Percentiles rank a stretch among this genome's conserved stretches.
These are phyloP conservation scores for Grammothele lineata DNA, from an alignment of 768 basidiomycete genomes.

Conservation along the genomic window DNA sequence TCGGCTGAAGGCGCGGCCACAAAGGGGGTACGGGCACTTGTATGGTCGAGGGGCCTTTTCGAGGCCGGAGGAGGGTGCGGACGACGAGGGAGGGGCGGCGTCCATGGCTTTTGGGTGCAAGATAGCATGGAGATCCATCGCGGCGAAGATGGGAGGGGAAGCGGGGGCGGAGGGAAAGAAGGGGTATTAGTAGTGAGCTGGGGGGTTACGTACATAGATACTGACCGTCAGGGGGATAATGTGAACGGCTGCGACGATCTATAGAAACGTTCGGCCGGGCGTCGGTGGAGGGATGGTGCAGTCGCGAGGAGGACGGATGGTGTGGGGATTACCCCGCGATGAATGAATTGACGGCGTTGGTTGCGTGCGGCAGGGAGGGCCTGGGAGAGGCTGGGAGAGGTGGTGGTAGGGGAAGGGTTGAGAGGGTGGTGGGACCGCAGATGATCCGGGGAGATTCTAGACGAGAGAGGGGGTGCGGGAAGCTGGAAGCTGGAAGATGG, in stretches of 20 bases:
- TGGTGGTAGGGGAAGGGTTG: slow-evolving; percentile 6
- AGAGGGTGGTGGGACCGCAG: slow-evolving; percentile 7
- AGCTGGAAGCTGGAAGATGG: no score
- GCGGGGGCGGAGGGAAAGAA: slow-evolving; percentile 10
- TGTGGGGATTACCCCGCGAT: slow-evolving; percentile 13
- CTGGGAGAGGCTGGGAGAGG: slow-evolving; percentile 7
- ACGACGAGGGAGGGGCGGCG: slow-evolving; percentile 13
- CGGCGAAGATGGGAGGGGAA: slow-evolving; percentile 5
- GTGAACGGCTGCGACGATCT: slow-evolving; percentile 5
- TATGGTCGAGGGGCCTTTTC: slow-evolving; percentile 71
- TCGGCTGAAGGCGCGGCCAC: slow-evolving; percentile 92
- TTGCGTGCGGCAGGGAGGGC: slow-evolving; percentile 2
- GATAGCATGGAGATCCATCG: slow-evolving; percentile 17
- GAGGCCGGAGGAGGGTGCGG: slow-evolving; percentile 19
- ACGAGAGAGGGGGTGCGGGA: neutral
- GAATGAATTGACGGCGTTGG: slow-evolving; percentile 9
- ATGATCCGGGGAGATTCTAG: slow-evolving; percentile 13
- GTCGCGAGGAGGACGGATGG: slow-evolving; percentile 8
- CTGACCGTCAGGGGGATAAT: slow-evolving; percentile 5
- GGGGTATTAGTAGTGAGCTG: slow-evolving; percentile 12
- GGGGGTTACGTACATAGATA: slow-evolving; percentile 3
- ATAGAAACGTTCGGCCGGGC: slow-evolving; percentile 7
- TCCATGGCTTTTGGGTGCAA: slow-evolving; percentile 17
- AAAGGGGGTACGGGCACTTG: slow-evolving; percentile 91
- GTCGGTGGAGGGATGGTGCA: slow-evolving; percentile 5